A percentile compares a stretch with the other conserved stretches of the same genome.
Conservation (phyloP, 2,329 filamentous ascomycete species). For the Teratosphaeria zuluensis region DNA sequence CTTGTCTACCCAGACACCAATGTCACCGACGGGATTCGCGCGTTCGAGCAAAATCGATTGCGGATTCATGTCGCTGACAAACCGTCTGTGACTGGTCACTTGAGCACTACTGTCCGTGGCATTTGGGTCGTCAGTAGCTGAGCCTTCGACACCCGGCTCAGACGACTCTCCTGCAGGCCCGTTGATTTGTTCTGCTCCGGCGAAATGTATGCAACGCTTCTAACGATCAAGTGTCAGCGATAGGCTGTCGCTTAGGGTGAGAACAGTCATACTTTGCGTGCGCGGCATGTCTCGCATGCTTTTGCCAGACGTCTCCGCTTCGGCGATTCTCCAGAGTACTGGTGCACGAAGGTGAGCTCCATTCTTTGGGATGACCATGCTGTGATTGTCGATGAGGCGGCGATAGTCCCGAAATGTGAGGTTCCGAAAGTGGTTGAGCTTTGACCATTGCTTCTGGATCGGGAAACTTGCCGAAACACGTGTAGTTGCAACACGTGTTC, state of each 20-base stretch:
- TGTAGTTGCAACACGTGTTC: no score
- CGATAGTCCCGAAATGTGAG: background rate
- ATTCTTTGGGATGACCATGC: constrained; percentile 4
- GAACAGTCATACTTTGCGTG: constrained; percentile 17
- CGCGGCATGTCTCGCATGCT: constrained; percentile 23
- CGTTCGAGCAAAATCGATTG: constrained; percentile 38
- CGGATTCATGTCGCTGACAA: constrained; percentile 38
- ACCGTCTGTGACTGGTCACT: constrained; percentile 18
- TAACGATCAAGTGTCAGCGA: constrained; percentile 2
- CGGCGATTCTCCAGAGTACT: constrained; percentile 21
- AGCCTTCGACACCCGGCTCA: background rate
- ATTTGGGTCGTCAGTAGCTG: background rate
- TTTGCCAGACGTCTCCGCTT: constrained; percentile 25
- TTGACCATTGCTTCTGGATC: background rate
- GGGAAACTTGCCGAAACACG: background rate
- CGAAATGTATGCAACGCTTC: constrained; percentile 26
- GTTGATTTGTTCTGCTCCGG: constrained; percentile 4
- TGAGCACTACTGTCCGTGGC: background rate
- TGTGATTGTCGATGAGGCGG: background rate
- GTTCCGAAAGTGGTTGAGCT: no score
- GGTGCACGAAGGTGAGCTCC: constrained; percentile 26
- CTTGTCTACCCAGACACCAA: constrained; percentile 28
- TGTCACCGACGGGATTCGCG: constrained; percentile 14
- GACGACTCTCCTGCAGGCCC: background rate
- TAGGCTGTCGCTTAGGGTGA: background rate